Evolutionary conservation across 441 rosid genomes (phyloP).

Genomic region (Kokia cookei): DNA sequence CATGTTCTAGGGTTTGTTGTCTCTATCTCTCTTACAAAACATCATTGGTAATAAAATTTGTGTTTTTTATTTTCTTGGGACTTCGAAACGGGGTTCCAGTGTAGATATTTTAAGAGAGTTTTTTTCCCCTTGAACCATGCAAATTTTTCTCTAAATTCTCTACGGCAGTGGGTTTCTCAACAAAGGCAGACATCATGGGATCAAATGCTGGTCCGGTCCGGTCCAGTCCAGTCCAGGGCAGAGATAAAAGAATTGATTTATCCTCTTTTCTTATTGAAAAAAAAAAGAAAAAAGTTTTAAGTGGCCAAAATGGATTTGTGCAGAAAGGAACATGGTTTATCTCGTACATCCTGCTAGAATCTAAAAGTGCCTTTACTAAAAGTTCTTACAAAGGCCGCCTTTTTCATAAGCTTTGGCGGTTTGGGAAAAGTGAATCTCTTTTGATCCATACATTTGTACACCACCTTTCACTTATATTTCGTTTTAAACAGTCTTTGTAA

Average conservation of each 20-base stretch:
- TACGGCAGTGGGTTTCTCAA: constrained; percentile 12
- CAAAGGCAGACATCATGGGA: constrained; percentile 41
- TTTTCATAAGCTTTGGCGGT: constrained; percentile 6
- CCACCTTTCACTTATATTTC: constrained; percentile 6
- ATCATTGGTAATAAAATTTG: constrained; percentile 11
- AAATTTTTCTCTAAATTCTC: constrained; percentile 15
- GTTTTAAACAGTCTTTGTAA: background rate
- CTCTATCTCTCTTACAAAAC: constrained; percentile 25
- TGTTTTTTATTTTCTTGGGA: background rate
- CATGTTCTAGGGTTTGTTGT: constrained; percentile 90
- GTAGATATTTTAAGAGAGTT: background rate
- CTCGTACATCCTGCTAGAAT: background rate
- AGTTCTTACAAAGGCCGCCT: background rate
- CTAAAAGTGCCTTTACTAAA: constrained; percentile 3
- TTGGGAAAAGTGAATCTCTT: constrained; percentile 14
- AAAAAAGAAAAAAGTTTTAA: background rate
- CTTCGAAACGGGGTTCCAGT: background rate
- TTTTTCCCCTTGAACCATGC: constrained; percentile 20
- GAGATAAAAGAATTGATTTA: background rate
- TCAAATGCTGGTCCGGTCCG: constrained; percentile 27
- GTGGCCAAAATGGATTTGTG: background rate
- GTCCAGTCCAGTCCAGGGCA: background rate
- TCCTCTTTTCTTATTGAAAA: background rate
- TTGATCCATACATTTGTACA: constrained; percentile 21
- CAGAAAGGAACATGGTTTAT: background rate